Evolutionary conservation across 2,329 filamentous ascomycete species (phyloP), one percentile per base, ranked within the genome.

Genomic region (Alternaria postmessia): DNA sequence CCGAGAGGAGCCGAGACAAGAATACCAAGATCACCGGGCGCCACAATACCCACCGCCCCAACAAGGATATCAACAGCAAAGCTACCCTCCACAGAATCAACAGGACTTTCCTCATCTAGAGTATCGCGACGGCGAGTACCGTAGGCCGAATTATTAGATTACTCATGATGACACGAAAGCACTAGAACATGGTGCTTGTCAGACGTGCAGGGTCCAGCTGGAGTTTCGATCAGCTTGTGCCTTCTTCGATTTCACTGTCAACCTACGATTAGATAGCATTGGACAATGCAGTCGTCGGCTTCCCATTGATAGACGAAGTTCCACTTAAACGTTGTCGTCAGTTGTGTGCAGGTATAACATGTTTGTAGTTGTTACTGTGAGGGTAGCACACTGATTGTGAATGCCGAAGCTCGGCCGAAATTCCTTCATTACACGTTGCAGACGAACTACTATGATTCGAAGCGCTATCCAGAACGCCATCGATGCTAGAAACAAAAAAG

Each of bases 71-170:
- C 49, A 54, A 14, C 57, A 66, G 34, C 61, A 62, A 36, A 43
- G 38, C n/a, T 61, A 63, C 3, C 39, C 46, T 24, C 52, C 48
- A 16, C 61, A 55, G 20, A 48, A 46, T 20, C 54, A 52, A 12
- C 61, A 57, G 20, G 52, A 46, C n/a, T 61, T 60, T 30, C 41
- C 41, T 36, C 54, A 26, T 22, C 54, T 47, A 16, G 57, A 60
- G 12, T 57, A 67, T 38, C 57, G 57, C 8, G 49, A 59, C 6
- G 59, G 57, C 30, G 53, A 57, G 9, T 61, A 65, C 46, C 57
- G 22, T 1, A 58, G 55, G n/a, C 62, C 63, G 6, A 59, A 63
- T 8, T 64, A 65, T 34, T 58, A 55, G n/a, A 39, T 18, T 12
- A 20, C 22, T 5, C 39, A 36, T 20, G 6, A 42, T 7, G 12